Base-by-base conservation (phyloP, 2,329 filamentous ascomycete species). In the Corinectria fuckeliana region DNA sequence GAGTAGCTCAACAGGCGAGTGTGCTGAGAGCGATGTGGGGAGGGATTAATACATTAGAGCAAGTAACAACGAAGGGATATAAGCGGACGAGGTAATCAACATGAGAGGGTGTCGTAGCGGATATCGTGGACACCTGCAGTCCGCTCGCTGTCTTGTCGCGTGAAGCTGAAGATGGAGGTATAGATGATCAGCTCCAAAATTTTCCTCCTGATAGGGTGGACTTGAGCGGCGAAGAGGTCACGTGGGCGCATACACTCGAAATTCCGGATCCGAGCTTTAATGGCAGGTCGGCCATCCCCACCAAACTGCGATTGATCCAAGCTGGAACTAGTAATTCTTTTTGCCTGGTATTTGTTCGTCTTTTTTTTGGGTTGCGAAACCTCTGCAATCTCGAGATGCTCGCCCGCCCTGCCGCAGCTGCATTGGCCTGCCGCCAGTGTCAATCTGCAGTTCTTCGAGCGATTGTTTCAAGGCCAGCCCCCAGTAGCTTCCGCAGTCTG, bases 401-500 rank as follows among this genome's bases (percentile, higher is more conserved):
- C 47, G 50, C 67, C 26, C 73, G 75, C 23, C 72, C 74, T 20
- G 63, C 65, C 6, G 52, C 69, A 42, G 64, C 72, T 32, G 66
- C 69, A 53, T 55, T 76, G 32, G 65, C 65, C 50, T 77, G 75
- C 26, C 70, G 69, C 14, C 67, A 69, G 21, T 77, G 74, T 32
- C 71, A 73, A 56, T 69, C 61, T 7, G 60, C 68, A 20, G 66
- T 76, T 11, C 39, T 75, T 25, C 63, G 71, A 50, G 74, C 74
- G 13, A 63, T 76, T 13, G 58, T 69, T 2, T 66, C 68, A 18
- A 63, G 60, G 25, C 56, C 65, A 36, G 48, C 66, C n/a, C 55
- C 64, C 38, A 65, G 32, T 34, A 54, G 51, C 48, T 58, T 72
- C 57, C 69, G 66, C 41, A 65, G 38, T 25, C 61, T 74, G 26